Evolutionary conservation across 2,329 filamentous ascomycete species (phyloP), one percentile per base, ranked within the genome.

Genomic region (Beauveria brongniartii): DNA sequence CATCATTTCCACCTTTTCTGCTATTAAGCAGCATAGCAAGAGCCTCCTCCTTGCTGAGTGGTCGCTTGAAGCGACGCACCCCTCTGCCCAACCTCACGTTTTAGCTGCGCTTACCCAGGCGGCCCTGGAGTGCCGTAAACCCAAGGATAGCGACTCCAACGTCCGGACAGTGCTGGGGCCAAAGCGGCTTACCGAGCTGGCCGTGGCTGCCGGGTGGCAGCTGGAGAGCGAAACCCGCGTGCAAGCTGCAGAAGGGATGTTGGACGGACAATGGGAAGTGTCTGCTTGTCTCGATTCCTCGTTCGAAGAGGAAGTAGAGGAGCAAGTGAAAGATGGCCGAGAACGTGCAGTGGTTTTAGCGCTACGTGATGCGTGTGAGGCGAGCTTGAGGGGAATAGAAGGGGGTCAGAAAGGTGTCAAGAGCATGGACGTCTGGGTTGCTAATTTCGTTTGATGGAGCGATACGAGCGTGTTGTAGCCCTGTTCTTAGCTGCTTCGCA

Each of bases 261-360:
- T 64, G 40, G 58, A 64, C n/a, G 64, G 64, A 43, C 54, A 63
- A 26, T 65, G 64, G 64, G 64, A 64, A 52, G 64, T 65, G 24
- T 50, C 56, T 58, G 61, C 62, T 56, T 63, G 62, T 59, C 53
- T 65, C 28, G 46, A 41, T 53, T 59, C 59, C 20, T 43, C 40
- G n/a, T 65, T 65, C n/a, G 50, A 53, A 50, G 51, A 30, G n/a
- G 34, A 22, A 10, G n/a, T 54, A 63, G 28, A 65, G 55, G 61
- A 63, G 52, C 28, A 61, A 28, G 55, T 64, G 44, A 52, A 47
- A 30, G 64, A 64, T 62, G 55, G 62, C 44, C 56, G 63, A 51
- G 61, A 64, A 52, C 60, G 63, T 30, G 61, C 63, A 20, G 64
- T 64, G 44, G 61, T 65, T 55, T 40, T 60, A 40, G 63, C 64